Base-by-base conservation (phyloP, 805 yeast genomes). In the Dipodascus geniculatus region DNA sequence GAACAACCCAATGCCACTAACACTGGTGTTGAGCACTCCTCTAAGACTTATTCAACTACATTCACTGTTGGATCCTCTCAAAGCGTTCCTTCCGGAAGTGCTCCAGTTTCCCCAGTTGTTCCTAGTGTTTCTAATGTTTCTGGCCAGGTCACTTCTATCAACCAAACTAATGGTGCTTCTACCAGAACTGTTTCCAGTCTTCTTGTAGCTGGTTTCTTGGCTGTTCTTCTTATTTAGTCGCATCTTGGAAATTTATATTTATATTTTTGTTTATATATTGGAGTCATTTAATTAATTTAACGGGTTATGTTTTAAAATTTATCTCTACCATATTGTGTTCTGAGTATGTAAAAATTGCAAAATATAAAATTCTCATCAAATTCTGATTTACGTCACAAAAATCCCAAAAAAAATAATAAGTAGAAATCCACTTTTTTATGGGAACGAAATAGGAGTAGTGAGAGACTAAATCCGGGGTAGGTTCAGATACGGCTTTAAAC, bases 111-210 rank as follows among this genome's bases (percentile, higher is more conserved):
- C 38, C 20, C 53, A 8, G 44, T 38, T 19, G 35, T 38, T 31
- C 51, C 54, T 33, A 51, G 8, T 47, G 49, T 20, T 47, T 14
- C 49, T 47, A 22, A 4, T 16, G 49, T 23, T 47, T 17, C 49
- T 23, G 31, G 31, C 19, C 19, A 11, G n/a, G 8, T 11, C 6
- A 22, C 49, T 6, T 22, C 31, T 14, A 16, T 23, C n/a, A 22
- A 6, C 14, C 49, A 22, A 47, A 6, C 19, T 47, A 23, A 22
- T 23, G 28, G 49, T 47, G 49, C 49, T 16, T 47, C 49, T 23
- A 14, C 49, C 23, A 47, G 19, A 17, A 47, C 31, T 11, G n/a
- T 23, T 22, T 16, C 49, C 6, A 23, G 49, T n/a, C 4, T 47
- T 4, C 28, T 22, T 9, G 23, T 17, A 8, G 49, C 31, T 47